Evolutionary conservation across 1,139 yeast genomes (phyloP).

Genomic region (Scheffersomyces stambukii): DNA sequence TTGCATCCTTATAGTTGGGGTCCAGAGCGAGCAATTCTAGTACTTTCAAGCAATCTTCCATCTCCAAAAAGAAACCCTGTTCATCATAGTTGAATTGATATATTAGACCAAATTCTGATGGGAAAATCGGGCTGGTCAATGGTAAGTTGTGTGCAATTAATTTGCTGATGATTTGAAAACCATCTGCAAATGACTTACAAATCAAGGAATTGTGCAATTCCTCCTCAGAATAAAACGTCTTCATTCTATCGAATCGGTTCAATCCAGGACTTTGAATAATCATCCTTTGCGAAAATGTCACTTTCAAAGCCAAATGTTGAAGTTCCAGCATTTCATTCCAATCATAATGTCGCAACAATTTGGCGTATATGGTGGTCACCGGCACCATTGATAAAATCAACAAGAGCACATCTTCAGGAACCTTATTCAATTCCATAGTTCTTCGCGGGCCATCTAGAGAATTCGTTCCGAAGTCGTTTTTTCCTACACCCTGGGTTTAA

Average conservation of each 20-base stretch:
- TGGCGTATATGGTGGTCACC: too few relatives aligned
- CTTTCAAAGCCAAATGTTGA: slow-evolving; percentile 1
- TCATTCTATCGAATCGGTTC: slow-evolving; percentile 4
- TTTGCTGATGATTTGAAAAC: slow-evolving; percentile 4
- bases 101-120: slow-evolving; percentile 13
- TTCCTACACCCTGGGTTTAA: too few relatives aligned
- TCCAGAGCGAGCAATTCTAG: slow-evolving; percentile 18
- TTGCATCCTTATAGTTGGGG: slow-evolving; percentile 10
- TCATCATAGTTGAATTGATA: slow-evolving; percentile 5
- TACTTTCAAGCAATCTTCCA: slow-evolving; percentile 12
- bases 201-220: slow-evolving; percentile 3
- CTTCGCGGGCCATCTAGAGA: too few relatives aligned
- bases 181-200: slow-evolving; percentile 2
- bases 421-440: too few relatives aligned
- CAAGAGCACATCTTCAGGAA: too few relatives aligned
- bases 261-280: slow-evolving; percentile 1
- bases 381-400: too few relatives aligned
- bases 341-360: too few relatives aligned
- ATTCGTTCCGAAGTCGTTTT: too few relatives aligned
- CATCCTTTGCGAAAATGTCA: slow-evolving; percentile 1
- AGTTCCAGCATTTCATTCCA: too few relatives aligned
- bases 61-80: too few relatives aligned
- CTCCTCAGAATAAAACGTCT: slow-evolving; percentile 1
- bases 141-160: slow-evolving; percentile 3
- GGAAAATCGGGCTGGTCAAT: slow-evolving; percentile 9